Evolutionary conservation across 306 rosid species (phyloP).

Genomic region (Pueraria montana): DNA sequence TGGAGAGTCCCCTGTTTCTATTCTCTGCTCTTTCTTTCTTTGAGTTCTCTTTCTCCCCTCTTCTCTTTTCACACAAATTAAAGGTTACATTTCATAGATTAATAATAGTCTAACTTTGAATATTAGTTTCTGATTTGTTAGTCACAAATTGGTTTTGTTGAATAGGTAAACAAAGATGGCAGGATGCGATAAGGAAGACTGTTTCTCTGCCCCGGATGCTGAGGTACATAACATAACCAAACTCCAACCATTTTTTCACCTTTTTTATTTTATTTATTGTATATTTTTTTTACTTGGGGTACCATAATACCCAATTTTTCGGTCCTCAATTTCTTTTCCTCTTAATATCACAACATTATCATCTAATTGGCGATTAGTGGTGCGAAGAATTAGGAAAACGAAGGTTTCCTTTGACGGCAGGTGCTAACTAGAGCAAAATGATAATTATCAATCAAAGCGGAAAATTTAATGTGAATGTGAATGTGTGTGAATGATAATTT

Average conservation of each 20-base stretch:
- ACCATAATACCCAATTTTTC: no score
- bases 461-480: constrained; percentile 15
- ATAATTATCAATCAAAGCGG: background rate
- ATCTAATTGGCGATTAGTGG: background rate
- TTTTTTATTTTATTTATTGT: background rate
- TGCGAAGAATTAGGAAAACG: background rate
- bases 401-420: background rate
- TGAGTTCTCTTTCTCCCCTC: background rate
- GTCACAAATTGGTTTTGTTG: constrained; percentile 32
- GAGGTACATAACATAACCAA: constrained; percentile 62
- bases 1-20: background rate
- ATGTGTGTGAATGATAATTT: constrained; percentile 1
- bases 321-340: background rate
- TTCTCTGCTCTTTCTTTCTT: constrained; percentile 31
- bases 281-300: no score
- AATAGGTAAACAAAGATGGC: constrained; percentile 66
- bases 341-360: background rate
- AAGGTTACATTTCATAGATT: constrained; percentile 38
- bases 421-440: no score
- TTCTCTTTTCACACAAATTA: constrained; percentile 19
- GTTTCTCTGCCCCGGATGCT: constrained; percentile 58
- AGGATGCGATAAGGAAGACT: constrained; percentile 67
- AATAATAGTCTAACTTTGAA: background rate
- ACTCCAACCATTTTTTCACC: background rate
- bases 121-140: background rate